Percentiles rank a stretch among this genome's conserved stretches.
These are phyloP conservation scores for Aspergillus olivimuriae DNA, from an alignment of 495 filamentous ascomycete genomes.

Conservation along the genomic window DNA sequence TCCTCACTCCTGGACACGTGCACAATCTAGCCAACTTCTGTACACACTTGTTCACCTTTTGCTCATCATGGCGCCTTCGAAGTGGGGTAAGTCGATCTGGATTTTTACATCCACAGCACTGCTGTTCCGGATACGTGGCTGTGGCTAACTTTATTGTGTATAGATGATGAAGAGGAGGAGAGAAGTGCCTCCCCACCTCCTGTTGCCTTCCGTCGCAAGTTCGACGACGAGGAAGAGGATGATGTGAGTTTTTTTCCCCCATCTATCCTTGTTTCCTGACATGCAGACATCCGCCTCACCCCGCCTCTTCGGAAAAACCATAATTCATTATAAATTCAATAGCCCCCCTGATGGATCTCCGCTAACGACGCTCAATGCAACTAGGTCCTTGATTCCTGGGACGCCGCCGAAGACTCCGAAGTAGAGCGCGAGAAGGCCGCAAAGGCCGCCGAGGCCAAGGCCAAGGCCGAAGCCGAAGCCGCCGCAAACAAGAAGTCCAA, in stretches of 20 bases:
- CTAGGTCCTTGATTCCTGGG: constrained; percentile 94
- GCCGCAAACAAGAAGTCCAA: constrained; percentile 89
- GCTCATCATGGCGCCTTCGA: constrained; percentile 40
- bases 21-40: constrained; percentile 4
- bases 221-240: constrained; percentile 90
- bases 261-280: background rate
- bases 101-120: too few relatives aligned
- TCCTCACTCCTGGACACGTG: background rate
- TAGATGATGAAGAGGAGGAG: constrained; percentile 60
- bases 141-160: constrained; percentile 3
- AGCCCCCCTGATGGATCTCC: too few relatives aligned
- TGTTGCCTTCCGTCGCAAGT: constrained; percentile 54
- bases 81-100: constrained; percentile 40
- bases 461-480: constrained; percentile 85
- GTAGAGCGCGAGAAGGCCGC: constrained; percentile 91
- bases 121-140: too few relatives aligned
- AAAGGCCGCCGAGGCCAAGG: constrained; percentile 77
- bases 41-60: constrained; percentile 10
- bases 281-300: background rate
- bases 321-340: too few relatives aligned
- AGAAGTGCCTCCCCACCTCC: constrained; percentile 60
- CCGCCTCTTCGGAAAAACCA: background rate
- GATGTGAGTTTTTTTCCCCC: constrained; percentile 52
- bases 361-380: background rate
- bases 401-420: constrained; percentile 94